phyloP scores from a whole-genome alignment of 2,329 filamentous ascomycete genomes.

The Curvularia spicifera region DNA sequence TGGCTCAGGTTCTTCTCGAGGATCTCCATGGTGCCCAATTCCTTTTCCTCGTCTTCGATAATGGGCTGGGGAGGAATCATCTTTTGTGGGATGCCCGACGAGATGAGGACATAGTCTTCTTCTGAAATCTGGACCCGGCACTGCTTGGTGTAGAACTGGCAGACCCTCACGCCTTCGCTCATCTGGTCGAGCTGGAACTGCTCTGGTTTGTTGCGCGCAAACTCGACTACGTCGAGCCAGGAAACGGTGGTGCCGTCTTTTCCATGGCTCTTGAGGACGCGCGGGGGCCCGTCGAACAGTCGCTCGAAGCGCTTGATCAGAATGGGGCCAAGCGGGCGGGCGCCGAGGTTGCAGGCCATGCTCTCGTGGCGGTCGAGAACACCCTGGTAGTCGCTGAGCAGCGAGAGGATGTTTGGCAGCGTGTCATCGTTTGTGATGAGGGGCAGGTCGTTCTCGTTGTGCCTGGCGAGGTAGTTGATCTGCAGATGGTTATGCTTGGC shows the following conservation, averaged over 20 bases:
- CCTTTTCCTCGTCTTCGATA: conserved; percentile 84
- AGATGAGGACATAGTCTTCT: conserved; percentile 85
- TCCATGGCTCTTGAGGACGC: conserved; percentile 67
- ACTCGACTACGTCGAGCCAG: conserved; percentile 87
- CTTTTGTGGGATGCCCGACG: conserved; percentile 81
- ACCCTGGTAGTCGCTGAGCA: conserved; percentile 82
- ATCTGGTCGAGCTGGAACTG: conserved; percentile 76
- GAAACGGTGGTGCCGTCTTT: conserved; percentile 68
- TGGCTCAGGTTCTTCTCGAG: conserved; percentile 77
- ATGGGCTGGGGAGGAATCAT: conserved; percentile 82
- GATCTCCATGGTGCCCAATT: conserved; percentile 83
- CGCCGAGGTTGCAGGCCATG: conserved; percentile 83
- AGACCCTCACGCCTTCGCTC: conserved; percentile 72
- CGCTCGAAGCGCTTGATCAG: conserved; percentile 85
- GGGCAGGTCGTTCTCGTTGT: conserved; percentile 66
- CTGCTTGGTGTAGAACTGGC: conserved; percentile 83
- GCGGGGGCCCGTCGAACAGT: conserved; percentile 82
- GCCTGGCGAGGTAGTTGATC: conserved; percentile 71
- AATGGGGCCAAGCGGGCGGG: conserved; percentile 80
- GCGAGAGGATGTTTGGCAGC: conserved; percentile 73
- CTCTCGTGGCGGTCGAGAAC: conserved; percentile 86
- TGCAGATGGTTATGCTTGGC: conserved; percentile 67
- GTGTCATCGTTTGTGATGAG: conserved; percentile 70
- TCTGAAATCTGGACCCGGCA: conserved; percentile 83
- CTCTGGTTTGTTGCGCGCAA: conserved; percentile 78